Evolutionary conservation across 2,329 filamentous ascomycete genomes (phyloP).

Genomic region (Talaromyces sp.): DNA sequence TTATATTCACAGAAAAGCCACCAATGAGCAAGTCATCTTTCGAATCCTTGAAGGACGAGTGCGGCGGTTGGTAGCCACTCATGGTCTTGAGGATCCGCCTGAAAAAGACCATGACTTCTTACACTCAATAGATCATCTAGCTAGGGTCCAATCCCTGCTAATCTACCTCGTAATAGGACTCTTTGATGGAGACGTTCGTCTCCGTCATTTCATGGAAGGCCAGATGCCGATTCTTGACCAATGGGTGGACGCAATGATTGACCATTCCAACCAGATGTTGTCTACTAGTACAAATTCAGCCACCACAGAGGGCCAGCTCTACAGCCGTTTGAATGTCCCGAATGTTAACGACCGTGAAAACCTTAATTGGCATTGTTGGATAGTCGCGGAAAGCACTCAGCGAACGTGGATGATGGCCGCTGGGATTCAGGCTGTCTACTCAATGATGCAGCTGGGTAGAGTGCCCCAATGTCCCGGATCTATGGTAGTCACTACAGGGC

Average conservation of each 20-base stretch:
- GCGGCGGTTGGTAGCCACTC: not conserved
- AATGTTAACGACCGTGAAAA: not conserved
- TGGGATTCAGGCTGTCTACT: slow-evolving; percentile 2
- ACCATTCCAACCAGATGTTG: not conserved
- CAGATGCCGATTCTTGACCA: not conserved
- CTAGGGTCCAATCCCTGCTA: slow-evolving; percentile 3
- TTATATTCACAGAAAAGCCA: not conserved
- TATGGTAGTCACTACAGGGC: not conserved
- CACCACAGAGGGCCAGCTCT: not conserved
- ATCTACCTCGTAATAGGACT: not conserved
- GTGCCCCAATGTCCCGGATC: not conserved
- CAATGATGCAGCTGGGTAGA: not conserved
- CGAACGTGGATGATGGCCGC: slow-evolving; percentile 11
- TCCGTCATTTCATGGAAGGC: slow-evolving; percentile 2
- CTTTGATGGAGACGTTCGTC: slow-evolving; percentile 2
- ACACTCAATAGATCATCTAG: slow-evolving; percentile 2
- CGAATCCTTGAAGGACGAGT: slow-evolving; percentile 1
- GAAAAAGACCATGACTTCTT: not conserved
- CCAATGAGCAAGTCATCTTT: slow-evolving; percentile 1
- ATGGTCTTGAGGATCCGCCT: not conserved
- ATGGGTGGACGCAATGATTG: slow-evolving; percentile 5
- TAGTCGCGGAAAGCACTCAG: slow-evolving; percentile 9
- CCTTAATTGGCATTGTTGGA: slow-evolving; percentile 8
- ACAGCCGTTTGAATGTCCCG: not conserved
- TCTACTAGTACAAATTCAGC: not conserved